Conservation (phyloP, 495 filamentous ascomycete species). For the Penicillium arizonense region DNA sequence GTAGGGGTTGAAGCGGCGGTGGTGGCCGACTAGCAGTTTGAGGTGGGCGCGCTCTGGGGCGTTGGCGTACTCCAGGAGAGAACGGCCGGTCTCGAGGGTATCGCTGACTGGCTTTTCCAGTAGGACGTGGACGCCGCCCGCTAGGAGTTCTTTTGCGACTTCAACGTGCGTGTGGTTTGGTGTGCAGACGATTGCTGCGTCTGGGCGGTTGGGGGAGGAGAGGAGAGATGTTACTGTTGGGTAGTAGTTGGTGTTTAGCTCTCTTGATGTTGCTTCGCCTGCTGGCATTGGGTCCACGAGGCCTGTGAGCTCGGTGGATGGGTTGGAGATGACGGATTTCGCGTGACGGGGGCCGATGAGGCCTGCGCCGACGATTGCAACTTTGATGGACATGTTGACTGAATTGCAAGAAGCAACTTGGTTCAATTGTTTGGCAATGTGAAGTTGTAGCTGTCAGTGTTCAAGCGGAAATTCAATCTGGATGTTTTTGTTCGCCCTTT, state of each 20-base stretch:
- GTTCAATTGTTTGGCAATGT: background rate
- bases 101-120: slow-evolving; percentile 59
- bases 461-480: background rate
- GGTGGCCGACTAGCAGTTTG: slow-evolving; percentile 57
- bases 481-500: background rate
- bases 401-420: background rate
- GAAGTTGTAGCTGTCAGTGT: background rate
- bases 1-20: slow-evolving; percentile 61
- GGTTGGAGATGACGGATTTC: slow-evolving; percentile 45
- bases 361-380: slow-evolving; percentile 56
- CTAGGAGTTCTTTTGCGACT: slow-evolving; percentile 48
- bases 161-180: slow-evolving; percentile 58
- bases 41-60: slow-evolving; percentile 25
- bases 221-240: slow-evolving; percentile 42
- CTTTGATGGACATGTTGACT: slow-evolving; percentile 28
- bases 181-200: slow-evolving; percentile 60
- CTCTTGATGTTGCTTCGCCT: slow-evolving; percentile 23
- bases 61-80: slow-evolving; percentile 25
- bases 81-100: slow-evolving; percentile 37
- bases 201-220: slow-evolving; percentile 31
- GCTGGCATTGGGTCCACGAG: slow-evolving; percentile 50
- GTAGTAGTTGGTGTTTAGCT: slow-evolving; percentile 32
- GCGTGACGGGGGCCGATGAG: slow-evolving; percentile 59
- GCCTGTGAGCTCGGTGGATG: slow-evolving; percentile 43
- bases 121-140: slow-evolving; percentile 50